Conservation (phyloP, 768 basidiomycete species). For the Suillus hirtellus region DNA sequence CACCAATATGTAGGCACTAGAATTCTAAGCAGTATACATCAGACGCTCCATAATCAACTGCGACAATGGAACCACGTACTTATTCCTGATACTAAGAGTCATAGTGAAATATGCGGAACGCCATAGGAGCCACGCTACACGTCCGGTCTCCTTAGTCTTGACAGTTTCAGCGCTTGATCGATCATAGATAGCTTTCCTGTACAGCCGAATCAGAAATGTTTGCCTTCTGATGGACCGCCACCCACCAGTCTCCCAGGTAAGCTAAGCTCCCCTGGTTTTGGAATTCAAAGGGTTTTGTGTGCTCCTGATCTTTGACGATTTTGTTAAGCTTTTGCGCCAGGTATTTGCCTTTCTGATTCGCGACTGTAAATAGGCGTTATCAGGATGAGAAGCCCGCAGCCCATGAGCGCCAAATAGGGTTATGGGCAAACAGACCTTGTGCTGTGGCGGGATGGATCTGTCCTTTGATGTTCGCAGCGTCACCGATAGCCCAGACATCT, state of each 20-base stretch:
- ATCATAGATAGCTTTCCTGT: slow-evolving; percentile 79
- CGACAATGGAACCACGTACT: slow-evolving; percentile 40
- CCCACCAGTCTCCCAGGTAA: slow-evolving; percentile 75
- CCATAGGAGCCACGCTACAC: slow-evolving; percentile 79
- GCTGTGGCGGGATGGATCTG: slow-evolving; percentile 78
- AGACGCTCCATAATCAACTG: slow-evolving; percentile 12
- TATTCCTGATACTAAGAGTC: slow-evolving; percentile 72
- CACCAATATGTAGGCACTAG: slow-evolving; percentile 68
- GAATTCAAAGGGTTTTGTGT: slow-evolving; percentile 62
- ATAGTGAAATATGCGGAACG: slow-evolving; percentile 79
- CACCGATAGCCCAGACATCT: slow-evolving; percentile 83
- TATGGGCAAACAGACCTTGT: slow-evolving; percentile 51
- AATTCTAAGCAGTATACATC: slow-evolving; percentile 42
- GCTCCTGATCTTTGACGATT: slow-evolving; percentile 50
- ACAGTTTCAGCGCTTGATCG: slow-evolving; percentile 50
- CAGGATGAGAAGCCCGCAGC: slow-evolving; percentile 22
- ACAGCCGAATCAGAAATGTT: slow-evolving; percentile 12
- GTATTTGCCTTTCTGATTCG: slow-evolving; percentile 75
- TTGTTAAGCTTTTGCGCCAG: slow-evolving; percentile 66
- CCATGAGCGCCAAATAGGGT: slow-evolving; percentile 17
- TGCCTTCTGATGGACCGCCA: slow-evolving; percentile 12
- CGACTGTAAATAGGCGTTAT: slow-evolving; percentile 45
- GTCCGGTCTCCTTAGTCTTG: slow-evolving; percentile 61
- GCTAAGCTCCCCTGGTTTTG: slow-evolving; percentile 75
- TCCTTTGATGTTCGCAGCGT: slow-evolving; percentile 62